phyloP scores from a whole-genome alignment of 768 basidiomycete species.

The Termitomyces sp. region DNA sequence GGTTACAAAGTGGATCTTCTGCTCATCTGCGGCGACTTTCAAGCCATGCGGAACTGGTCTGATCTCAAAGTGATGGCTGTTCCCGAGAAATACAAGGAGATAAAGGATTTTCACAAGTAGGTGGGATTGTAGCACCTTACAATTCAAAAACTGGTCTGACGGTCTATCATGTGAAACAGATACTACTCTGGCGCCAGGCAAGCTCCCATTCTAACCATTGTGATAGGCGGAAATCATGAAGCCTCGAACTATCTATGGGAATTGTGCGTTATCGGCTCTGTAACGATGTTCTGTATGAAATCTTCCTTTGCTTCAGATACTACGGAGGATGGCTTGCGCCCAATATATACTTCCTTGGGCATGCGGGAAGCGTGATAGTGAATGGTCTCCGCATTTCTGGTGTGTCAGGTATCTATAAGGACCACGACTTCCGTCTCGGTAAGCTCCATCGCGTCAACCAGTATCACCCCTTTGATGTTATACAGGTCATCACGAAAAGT shows the following conservation, averaged over 20 bases:
- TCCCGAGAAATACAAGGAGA: conserved; percentile 79
- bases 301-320: conserved; percentile 48
- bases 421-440: conserved; percentile 71
- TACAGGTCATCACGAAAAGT: conserved; percentile 74
- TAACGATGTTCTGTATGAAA: background rate
- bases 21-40: conserved; percentile 94
- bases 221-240: conserved; percentile 98
- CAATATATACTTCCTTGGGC: conserved; percentile 94
- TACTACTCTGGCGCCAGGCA: conserved; percentile 83
- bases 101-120: conserved; percentile 85
- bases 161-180: conserved; percentile 29
- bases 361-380: conserved; percentile 84
- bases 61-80: conserved; percentile 92
- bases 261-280: conserved; percentile 49
- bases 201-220: conserved; percentile 87
- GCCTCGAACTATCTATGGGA: conserved; percentile 98
- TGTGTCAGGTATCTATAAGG: conserved; percentile 89
- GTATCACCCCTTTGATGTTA: background rate
- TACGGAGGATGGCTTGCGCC: conserved; percentile 97
- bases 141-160: background rate
- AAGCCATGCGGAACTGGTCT: conserved; percentile 81
- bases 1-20: conserved; percentile 77
- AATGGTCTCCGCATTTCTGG: conserved; percentile 89
- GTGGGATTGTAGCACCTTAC: conserved; percentile 14
- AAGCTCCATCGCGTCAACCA: conserved; percentile 11